Evolutionary conservation across 495 filamentous ascomycete genomes (phyloP).

Genomic region (Neurospora sp.): DNA sequence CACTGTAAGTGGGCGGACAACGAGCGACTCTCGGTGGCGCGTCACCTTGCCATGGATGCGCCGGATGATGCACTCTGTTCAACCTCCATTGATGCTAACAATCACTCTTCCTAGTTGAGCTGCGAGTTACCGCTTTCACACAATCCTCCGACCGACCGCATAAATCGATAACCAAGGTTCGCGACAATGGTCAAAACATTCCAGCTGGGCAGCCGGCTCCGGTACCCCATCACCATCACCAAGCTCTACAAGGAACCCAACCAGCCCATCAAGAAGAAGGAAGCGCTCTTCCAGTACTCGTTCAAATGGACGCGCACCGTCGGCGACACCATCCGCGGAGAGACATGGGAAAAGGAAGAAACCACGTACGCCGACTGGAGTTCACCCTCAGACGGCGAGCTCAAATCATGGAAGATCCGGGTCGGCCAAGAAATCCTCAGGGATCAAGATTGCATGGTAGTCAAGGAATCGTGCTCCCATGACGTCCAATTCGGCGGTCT

Average conservation of each 20-base stretch:
- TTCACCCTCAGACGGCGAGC: slow-evolving; percentile 66
- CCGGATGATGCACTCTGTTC: neutral
- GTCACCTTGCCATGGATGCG: neutral
- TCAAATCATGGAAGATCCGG: slow-evolving; percentile 64
- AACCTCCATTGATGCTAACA: neutral
- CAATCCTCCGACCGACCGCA: neutral
- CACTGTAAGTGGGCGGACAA: slow-evolving; percentile 7
- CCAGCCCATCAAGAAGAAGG: slow-evolving; percentile 63
- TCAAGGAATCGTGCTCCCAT: slow-evolving; percentile 88
- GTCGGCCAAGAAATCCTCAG: slow-evolving; percentile 58
- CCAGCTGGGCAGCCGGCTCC: slow-evolving; percentile 49
- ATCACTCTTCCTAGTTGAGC: neutral
- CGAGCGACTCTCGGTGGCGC: neutral
- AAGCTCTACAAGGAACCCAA: slow-evolving; percentile 67
- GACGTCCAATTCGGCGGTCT: slow-evolving; percentile 82
- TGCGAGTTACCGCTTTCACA: neutral
- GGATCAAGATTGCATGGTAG: slow-evolving; percentile 53
- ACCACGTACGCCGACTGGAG: slow-evolving; percentile 69
- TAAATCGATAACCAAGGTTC: neutral
- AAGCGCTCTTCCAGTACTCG: slow-evolving; percentile 70
- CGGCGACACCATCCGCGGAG: slow-evolving; percentile 59
- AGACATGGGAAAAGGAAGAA: slow-evolving; percentile 45
- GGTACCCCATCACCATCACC: slow-evolving; percentile 92
- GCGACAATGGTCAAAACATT: slow-evolving; percentile 27
- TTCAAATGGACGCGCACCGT: slow-evolving; percentile 65